Evolutionary conservation across 176 grass and related monocot genomes (phyloP).

Genomic region (Chrysopogon serrulatus): DNA sequence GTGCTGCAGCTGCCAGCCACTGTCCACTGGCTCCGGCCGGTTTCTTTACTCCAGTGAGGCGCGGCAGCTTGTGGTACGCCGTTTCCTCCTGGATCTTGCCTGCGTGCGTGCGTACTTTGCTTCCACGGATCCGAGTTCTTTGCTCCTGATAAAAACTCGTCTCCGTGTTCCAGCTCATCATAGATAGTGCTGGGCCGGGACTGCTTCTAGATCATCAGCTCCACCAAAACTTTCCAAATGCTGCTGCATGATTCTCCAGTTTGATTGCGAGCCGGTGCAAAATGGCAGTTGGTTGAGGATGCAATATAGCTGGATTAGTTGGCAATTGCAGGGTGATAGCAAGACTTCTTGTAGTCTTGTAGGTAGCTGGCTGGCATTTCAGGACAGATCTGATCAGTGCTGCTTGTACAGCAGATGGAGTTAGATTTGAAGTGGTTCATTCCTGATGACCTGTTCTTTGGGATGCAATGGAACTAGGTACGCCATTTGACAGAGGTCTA

Average conservation of each 20-base stretch:
- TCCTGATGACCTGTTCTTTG: not conserved
- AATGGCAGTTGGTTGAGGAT: not conserved
- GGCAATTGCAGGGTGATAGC: not conserved
- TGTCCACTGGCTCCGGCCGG: not conserved
- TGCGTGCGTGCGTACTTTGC: not conserved
- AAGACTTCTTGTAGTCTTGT: not conserved
- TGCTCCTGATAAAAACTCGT: not conserved
- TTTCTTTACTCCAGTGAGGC: slow-evolving; percentile 22
- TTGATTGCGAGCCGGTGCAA: not conserved
- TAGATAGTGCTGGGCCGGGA: not conserved
- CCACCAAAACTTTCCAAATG: not conserved
- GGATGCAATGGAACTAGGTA: too few species aligned
- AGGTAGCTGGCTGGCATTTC: not conserved
- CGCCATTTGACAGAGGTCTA: too few species aligned
- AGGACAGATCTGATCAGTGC: not conserved
- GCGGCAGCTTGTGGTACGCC: not conserved
- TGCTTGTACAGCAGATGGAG: slow-evolving; percentile 3
- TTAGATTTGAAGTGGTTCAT: not conserved
- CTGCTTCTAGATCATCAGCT: not conserved
- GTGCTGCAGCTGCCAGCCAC: not conserved
- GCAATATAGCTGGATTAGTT: not conserved
- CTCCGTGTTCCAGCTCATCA: slow-evolving; percentile 2
- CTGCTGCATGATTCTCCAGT: not conserved
- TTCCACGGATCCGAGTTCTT: not conserved
- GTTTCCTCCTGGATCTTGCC: slow-evolving; percentile 20